A percentile compares a stretch with the other conserved stretches of the same genome.
These are phyloP conservation scores for Trifolium dubium DNA, from an alignment of 306 rosid species.

Conservation along the genomic window DNA sequence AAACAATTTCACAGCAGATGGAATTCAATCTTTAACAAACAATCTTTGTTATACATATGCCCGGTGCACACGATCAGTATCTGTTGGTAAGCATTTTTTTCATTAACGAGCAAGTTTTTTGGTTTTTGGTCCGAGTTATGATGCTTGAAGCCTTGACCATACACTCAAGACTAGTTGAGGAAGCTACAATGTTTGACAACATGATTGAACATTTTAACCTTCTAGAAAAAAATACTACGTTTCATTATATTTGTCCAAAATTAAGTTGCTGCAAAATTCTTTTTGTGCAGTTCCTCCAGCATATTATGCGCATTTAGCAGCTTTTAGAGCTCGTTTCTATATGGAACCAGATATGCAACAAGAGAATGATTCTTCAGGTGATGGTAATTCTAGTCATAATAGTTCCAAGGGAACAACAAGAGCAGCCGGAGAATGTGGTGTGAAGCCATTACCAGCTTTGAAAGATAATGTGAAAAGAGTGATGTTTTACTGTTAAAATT, in stretches of 20 bases:
- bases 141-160: neutral
- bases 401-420: slow-evolving; percentile 54
- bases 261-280: slow-evolving; percentile 5
- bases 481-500: slow-evolving; percentile 81
- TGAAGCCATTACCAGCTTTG: slow-evolving; percentile 93
- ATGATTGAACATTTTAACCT: too few species aligned
- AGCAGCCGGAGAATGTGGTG: slow-evolving; percentile 65
- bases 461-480: slow-evolving; percentile 98
- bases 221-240: neutral
- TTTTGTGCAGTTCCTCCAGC: slow-evolving; percentile 85
- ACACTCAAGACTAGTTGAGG: neutral
- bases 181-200: neutral
- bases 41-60: slow-evolving; percentile 98
- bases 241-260: neutral
- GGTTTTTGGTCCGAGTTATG: neutral
- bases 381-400: slow-evolving; percentile 26
- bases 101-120: slow-evolving; percentile 8
- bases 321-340: slow-evolving; percentile 90
- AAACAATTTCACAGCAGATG: slow-evolving; percentile 90
- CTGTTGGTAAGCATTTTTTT: slow-evolving; percentile 68
- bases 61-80: slow-evolving; percentile 93
- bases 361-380: slow-evolving; percentile 66
- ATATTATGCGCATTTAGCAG: slow-evolving; percentile 94
- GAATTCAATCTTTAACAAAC: slow-evolving; percentile 78
- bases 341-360: slow-evolving; percentile 85